phyloP scores from a whole-genome alignment of 768 basidiomycete genomes.

The Serendipita sp. region DNA sequence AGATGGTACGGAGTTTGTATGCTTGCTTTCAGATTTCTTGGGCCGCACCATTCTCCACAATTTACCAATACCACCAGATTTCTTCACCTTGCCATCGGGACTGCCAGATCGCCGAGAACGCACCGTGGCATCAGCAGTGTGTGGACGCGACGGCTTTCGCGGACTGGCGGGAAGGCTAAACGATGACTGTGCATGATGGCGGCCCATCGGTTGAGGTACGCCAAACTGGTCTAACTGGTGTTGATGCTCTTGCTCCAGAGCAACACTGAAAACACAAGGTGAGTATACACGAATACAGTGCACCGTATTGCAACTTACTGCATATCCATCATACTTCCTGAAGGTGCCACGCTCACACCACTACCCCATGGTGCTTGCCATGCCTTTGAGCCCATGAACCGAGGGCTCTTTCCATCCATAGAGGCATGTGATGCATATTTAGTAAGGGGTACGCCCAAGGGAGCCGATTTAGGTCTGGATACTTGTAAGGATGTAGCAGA shows the following conservation, averaged over 20 bases:
- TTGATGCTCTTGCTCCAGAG: constrained; percentile 37
- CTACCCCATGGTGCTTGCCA: constrained; percentile 58
- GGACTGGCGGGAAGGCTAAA: constrained; percentile 6
- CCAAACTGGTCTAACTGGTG: constrained; percentile 4
- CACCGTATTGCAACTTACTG: constrained; percentile 39
- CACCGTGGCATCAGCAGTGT: constrained; percentile 17
- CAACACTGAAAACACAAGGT: constrained; percentile 33
- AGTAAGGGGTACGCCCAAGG: neutral
- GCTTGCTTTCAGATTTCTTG: constrained; percentile 22
- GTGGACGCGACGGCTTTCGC: constrained; percentile 15
- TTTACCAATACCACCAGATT: constrained; percentile 50
- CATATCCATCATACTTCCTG: constrained; percentile 86
- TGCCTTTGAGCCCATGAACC: constrained; percentile 66
- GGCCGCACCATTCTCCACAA: constrained; percentile 64
- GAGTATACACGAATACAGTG: constrained; percentile 5
- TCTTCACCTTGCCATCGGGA: constrained; percentile 51
- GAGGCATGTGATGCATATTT: constrained; percentile 26
- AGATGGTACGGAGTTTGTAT: constrained; percentile 20
- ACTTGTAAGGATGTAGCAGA: neutral
- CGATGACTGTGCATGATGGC: neutral
- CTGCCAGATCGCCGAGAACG: constrained; percentile 13
- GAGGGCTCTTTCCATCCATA: constrained; percentile 41
- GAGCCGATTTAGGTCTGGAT: neutral
- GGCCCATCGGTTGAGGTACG: neutral
- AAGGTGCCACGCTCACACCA: constrained; percentile 61